Evolutionary conservation across 441 rosid genomes (phyloP).

Genomic region (Populus hybrid): DNA sequence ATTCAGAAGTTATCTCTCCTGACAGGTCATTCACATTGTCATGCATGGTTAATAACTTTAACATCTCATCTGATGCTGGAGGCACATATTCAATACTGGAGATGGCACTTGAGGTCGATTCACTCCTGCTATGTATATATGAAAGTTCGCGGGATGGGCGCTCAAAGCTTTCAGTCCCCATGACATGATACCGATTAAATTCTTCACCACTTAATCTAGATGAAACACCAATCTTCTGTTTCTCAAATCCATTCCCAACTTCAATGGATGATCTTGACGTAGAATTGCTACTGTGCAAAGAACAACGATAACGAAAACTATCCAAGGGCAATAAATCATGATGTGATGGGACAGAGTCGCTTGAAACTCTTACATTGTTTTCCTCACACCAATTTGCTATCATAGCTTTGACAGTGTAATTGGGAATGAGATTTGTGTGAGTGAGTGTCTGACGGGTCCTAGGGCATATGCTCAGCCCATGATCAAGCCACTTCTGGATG

Average conservation of each 20-base stretch:
- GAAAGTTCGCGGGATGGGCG: conserved; percentile 52
- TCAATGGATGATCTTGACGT: conserved; percentile 56
- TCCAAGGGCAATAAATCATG: conserved; percentile 41
- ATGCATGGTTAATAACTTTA: conserved; percentile 23
- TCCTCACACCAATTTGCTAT: conserved; percentile 74
- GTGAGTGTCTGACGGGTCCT: conserved; percentile 60
- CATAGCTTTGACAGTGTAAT: conserved; percentile 90
- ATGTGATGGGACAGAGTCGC: conserved; percentile 35
- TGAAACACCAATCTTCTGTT: conserved; percentile 44
- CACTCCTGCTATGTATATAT: conserved; percentile 73
- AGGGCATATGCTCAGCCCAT: conserved; percentile 75
- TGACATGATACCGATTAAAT: conserved; percentile 31
- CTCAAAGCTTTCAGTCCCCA: conserved; percentile 47
- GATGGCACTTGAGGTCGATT: conserved; percentile 64
- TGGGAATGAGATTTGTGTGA: conserved; percentile 83
- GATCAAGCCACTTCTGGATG: conserved; percentile 84
- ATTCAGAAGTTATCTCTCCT: conserved; percentile 32
- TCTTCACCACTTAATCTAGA: conserved; percentile 45
- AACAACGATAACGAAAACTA: conserved; percentile 35
- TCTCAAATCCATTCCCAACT: conserved; percentile 55
- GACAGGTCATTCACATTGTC: conserved; percentile 26
- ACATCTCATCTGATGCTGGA: conserved; percentile 36
- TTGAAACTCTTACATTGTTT: conserved; percentile 44
- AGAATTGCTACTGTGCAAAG: conserved; percentile 48
- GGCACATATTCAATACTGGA: conserved; percentile 61